Evolutionary conservation across 257 asterid species (phyloP), one percentile per base, ranked within the genome.

Genomic region (Scutellaria barbata): DNA sequence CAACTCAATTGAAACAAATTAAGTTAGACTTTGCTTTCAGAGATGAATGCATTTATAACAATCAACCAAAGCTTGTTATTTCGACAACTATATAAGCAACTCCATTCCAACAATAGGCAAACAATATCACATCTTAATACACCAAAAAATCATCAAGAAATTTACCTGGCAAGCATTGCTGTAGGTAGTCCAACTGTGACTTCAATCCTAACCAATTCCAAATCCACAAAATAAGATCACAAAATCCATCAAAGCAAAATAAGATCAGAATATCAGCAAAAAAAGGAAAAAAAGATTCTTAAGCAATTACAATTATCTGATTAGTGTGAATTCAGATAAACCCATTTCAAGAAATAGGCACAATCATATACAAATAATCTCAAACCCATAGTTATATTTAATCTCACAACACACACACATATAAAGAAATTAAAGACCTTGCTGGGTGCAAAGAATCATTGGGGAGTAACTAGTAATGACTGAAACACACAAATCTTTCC

Each of bases 381-480:
- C 78, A 72, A 77, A 37, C 68, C 72, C 78, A 63, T 18, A 75
- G 6, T 40, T 25, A 69, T 8, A 6, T 20, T 33, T 11, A 14
- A 30, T 52, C 16, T 3, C 18, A 10, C 7, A 72, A 75, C 71
- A 72, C 40, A 37, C 41, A 37, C 51, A 54, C 20, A 43, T 1
- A 37, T 1, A 74, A 17, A 10, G 13, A 53, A 8, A 35, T 11
- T 14, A 67, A 45, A 58, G 37, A 93, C 99, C 99, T 82, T 92
- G 96, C 76, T 95, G 99, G 2, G 98, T 95, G 81, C 99, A 94
- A 64, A 94, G 90, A 75, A 95, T 82, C 85, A 89, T 84, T 2
- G 98, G 99, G 47, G 96, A 89, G 66, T 95, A 91, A 76, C 95
- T 86, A 0, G 98, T 91, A 66, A 95, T 91, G 71, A 95, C 98